Conservation (phyloP, 768 basidiomycete genomes). For the Macrocybe gigantea region DNA sequence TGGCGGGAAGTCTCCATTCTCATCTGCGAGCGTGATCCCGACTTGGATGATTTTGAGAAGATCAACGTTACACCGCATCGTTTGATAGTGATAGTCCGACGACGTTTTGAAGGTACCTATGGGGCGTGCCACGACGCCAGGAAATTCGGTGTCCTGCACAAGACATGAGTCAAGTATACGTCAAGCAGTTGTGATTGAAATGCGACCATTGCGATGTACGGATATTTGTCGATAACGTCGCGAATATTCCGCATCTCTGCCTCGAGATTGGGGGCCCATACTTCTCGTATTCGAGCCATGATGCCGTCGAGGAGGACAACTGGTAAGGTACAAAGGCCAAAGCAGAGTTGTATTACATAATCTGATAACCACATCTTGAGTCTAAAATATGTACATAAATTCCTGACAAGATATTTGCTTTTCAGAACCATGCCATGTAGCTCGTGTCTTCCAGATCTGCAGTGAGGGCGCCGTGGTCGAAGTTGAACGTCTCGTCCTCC, state of each 20-base stretch:
- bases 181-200: slow-evolving; percentile 14
- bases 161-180: slow-evolving; percentile 17
- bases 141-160: slow-evolving; percentile 93
- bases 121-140: slow-evolving; percentile 95
- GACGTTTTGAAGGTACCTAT: slow-evolving; percentile 96
- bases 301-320: neutral
- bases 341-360: too few species aligned
- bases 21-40: slow-evolving; percentile 91
- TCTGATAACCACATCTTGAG: too few species aligned
- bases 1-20: slow-evolving; percentile 86
- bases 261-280: slow-evolving; percentile 93
- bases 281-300: slow-evolving; percentile 88
- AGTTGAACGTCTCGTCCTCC: slow-evolving; percentile 50
- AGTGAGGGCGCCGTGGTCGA: slow-evolving; percentile 56
- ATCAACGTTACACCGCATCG: slow-evolving; percentile 99
- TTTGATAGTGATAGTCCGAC: slow-evolving; percentile 99
- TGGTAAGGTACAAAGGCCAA: too few species aligned
- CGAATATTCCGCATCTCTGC: slow-evolving; percentile 87
- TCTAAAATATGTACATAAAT: neutral
- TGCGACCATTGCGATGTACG: slow-evolving; percentile 91
- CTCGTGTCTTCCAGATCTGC: slow-evolving; percentile 52
- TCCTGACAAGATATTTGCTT: neutral
- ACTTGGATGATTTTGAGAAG: slow-evolving; percentile 96
- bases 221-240: slow-evolving; percentile 82
- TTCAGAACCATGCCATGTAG: slow-evolving; percentile 67